Conservation (phyloP, 176 grass and related monocot genomes). For the Metroxylon sagu region DNA sequence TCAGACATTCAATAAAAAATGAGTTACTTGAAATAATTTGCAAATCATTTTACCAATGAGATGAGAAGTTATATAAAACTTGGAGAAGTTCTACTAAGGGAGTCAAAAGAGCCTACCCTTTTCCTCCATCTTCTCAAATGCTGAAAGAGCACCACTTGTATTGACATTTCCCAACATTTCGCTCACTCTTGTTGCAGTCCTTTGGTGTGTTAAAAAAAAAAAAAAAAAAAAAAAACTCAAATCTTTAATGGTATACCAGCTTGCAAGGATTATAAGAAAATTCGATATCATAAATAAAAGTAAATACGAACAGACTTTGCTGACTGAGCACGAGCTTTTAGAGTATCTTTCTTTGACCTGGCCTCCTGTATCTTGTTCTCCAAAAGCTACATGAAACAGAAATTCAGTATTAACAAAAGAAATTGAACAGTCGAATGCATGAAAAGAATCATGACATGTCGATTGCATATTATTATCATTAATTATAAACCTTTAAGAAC, state of each 20-base stretch:
- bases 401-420: constrained; percentile 1
- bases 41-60: too few relatives aligned
- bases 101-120: constrained; percentile 45
- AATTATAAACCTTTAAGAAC: too few relatives aligned
- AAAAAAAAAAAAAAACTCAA: constrained; percentile 3
- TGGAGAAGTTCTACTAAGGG: background rate
- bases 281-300: background rate
- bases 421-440: too few relatives aligned
- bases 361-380: constrained; percentile 98
- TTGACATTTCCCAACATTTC: constrained; percentile 99
- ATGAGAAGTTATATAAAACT: too few relatives aligned
- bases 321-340: constrained; percentile 98
- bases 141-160: constrained; percentile 90
- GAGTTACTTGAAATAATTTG: too few relatives aligned
- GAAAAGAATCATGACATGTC: too few relatives aligned
- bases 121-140: constrained; percentile 99
- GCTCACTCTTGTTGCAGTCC: constrained; percentile 95
- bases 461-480: too few relatives aligned
- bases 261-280: background rate
- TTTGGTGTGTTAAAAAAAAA: constrained; percentile 8
- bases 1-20: too few relatives aligned
- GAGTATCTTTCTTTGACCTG: constrained; percentile 93
- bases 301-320: constrained; percentile 54
- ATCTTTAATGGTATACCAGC: constrained; percentile 1
- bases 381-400: constrained; percentile 57